phyloP scores from a whole-genome alignment of 2,329 filamentous ascomycete genomes.

The Xylariaceae sp. region DNA sequence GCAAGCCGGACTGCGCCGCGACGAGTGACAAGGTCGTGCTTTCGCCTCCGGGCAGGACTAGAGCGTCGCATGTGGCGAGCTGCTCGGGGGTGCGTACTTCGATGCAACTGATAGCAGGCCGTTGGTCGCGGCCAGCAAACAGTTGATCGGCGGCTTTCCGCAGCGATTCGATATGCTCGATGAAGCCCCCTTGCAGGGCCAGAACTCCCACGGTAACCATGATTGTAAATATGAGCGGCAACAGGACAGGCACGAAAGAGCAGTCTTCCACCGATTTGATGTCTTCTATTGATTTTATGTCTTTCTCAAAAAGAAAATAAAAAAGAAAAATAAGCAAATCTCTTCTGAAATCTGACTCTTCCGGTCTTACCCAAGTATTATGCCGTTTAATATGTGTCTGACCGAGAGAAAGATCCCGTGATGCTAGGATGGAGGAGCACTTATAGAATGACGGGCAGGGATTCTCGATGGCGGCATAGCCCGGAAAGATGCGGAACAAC shows the following conservation, averaged over 20 bases:
- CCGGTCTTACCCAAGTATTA: too few relatives aligned
- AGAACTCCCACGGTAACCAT: slow-evolving; percentile 55
- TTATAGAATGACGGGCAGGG: not conserved
- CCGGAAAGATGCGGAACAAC: slow-evolving; percentile 14
- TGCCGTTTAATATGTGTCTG: too few relatives aligned
- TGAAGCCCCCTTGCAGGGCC: slow-evolving; percentile 87
- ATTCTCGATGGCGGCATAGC: slow-evolving; percentile 1
- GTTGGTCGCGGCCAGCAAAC: slow-evolving; percentile 14
- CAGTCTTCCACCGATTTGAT: not conserved
- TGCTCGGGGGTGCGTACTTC: slow-evolving; percentile 74
- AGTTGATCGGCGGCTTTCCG: slow-evolving; percentile 58
- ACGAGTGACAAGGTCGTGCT: slow-evolving; percentile 91
- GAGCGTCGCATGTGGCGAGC: slow-evolving; percentile 67
- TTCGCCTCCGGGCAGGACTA: slow-evolving; percentile 91
- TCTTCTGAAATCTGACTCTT: too few relatives aligned
- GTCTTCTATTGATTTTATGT: not conserved
- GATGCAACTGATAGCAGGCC: slow-evolving; percentile 40
- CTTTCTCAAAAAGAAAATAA: not conserved
- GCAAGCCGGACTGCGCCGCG: slow-evolving; percentile 70
- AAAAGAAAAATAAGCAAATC: not conserved
- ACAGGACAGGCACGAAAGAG: not conserved
- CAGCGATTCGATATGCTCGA: slow-evolving; percentile 77
- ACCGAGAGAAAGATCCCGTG: not conserved
- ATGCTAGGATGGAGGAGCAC: not conserved
- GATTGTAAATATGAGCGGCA: not conserved